Base-by-base conservation (phyloP, 2,329 filamentous ascomycete species). In the Penicillium sp. region DNA sequence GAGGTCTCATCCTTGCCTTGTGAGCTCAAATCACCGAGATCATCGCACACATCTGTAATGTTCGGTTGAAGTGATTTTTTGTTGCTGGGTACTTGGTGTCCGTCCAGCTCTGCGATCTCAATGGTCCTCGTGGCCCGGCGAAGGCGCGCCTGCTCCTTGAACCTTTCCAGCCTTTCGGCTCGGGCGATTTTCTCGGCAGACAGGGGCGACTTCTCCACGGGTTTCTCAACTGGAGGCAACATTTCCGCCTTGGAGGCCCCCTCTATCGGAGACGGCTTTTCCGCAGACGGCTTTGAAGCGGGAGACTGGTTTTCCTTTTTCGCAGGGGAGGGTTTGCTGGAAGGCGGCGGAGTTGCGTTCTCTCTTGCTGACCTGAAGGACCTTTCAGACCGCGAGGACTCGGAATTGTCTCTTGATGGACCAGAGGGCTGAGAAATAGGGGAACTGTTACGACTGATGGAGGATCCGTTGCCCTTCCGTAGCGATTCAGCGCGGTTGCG, bases 51-150 rank as follows among this genome's bases (percentile, higher is more conserved):
- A 31, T 60, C 40, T 6, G 60, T 58, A 25, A 63, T 58, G 31
- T 63, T 65, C 24, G 55, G 47, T 20, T 61, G 54, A 28, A 57
- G 43, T 28, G 18, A 36, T 11, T 51, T 51, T 24, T 60, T 63
- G 20, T 51, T 46, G 22, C 54, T 62, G 16, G 58, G 49, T 4
- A 72, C 60, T 50, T 72, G 69, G 24, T 64, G 55, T 8, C 70
- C 69, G 41, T 72, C 70, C 27, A 72, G 49, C 45, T 72, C 69
- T 4, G 69, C 70, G 16, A 71, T 65, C 38, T 48, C 36, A 48
- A 36, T 28, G 33, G n/a, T 38, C 47, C 41, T 57, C 5, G 48
- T 48, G 11, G 52, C 54, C 11, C 57, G 48, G 13, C 54, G 57
- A 25, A 47, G 22, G 13, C 57, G 57, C 10, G 57, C 57, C 28